A percentile compares a stretch with the other conserved stretches of the same genome.
Conservation (phyloP, 805 yeast genomes). For the Saccharomycopsis javanensis region DNA sequence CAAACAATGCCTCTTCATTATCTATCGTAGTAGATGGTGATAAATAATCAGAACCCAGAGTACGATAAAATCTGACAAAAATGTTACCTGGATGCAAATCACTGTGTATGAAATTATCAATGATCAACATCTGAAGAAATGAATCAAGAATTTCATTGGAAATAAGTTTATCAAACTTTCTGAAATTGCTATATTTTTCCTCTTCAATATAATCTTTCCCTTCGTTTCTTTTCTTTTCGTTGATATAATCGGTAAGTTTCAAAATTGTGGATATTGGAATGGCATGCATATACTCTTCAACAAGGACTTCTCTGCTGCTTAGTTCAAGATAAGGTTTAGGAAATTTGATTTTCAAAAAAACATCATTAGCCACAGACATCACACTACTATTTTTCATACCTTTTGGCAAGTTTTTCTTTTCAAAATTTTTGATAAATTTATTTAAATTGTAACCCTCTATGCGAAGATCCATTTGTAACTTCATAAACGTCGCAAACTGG, state of each 20-base stretch:
- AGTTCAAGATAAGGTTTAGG: conserved; percentile 64
- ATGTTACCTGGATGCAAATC: conserved; percentile 97
- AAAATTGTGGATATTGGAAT: conserved; percentile 70
- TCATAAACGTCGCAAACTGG: conserved; percentile 80
- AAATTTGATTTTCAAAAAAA: conserved; percentile 41
- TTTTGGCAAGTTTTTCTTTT: conserved; percentile 26
- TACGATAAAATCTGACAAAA: conserved; percentile 59
- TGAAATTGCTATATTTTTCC: conserved; percentile 21
- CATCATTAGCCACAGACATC: conserved; percentile 2
- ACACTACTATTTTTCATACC: conserved; percentile 3
- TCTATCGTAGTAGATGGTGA: conserved; percentile 10
- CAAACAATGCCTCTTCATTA: conserved; percentile 27
- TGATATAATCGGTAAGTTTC: conserved; percentile 28
- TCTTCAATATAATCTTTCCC: conserved; percentile 32
- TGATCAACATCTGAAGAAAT: conserved; percentile 81
- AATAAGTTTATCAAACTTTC: conserved; percentile 46
- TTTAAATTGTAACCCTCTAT: conserved; percentile 79
- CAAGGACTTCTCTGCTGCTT: conserved; percentile 61
- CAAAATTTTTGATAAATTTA: conserved; percentile 63
- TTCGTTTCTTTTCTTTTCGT: conserved; percentile 22
- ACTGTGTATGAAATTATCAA: conserved; percentile 92
- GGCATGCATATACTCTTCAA: conserved; percentile 81
- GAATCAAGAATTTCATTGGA: conserved; percentile 84
- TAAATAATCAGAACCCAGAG: conserved; percentile 22
- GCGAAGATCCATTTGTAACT: conserved; percentile 76